phyloP scores from a whole-genome alignment of 2,329 filamentous ascomycete species.

The Colletotrichum horii region DNA sequence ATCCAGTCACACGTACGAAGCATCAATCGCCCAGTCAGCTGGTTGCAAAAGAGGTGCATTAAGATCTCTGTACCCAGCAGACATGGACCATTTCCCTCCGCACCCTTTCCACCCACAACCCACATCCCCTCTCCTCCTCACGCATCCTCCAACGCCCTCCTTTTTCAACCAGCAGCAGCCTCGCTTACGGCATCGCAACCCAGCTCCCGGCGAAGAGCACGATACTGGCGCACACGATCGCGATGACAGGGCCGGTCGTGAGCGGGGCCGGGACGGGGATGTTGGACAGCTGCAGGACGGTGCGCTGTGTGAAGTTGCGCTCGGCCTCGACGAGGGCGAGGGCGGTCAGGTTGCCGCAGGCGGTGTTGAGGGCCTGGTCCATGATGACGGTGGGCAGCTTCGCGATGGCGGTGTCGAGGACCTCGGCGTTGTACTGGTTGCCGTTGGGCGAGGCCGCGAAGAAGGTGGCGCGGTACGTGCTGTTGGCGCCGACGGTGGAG shows the following conservation, averaged over 20 bases:
- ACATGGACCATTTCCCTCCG: not conserved
- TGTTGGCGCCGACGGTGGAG: constrained; percentile 49
- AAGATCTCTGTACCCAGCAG: not conserved
- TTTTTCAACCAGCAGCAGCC: not conserved
- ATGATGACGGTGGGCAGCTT: constrained; percentile 42
- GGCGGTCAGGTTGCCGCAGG: constrained; percentile 50
- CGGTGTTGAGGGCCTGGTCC: constrained; percentile 43
- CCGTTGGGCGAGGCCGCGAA: constrained; percentile 46
- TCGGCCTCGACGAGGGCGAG: constrained; percentile 48
- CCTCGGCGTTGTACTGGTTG: constrained; percentile 38
- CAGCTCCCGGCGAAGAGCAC: not conserved
- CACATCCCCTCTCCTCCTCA: not conserved
- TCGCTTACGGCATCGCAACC: constrained; percentile 6
- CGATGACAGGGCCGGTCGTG: not conserved
- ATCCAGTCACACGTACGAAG: not conserved
- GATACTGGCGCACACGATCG: not conserved
- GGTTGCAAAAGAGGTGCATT: not conserved
- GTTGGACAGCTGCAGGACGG: constrained; percentile 37
- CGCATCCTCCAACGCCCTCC: not conserved
- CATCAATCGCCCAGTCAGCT: not conserved
- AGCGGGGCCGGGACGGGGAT: constrained; percentile 22
- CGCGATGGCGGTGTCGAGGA: constrained; percentile 45
- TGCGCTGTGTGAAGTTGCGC: constrained; percentile 47
- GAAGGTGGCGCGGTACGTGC: constrained; percentile 50
- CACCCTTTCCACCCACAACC: not conserved